Conservation (phyloP, 768 basidiomycete genomes). For the Rhizopogon vesiculosus region DNA sequence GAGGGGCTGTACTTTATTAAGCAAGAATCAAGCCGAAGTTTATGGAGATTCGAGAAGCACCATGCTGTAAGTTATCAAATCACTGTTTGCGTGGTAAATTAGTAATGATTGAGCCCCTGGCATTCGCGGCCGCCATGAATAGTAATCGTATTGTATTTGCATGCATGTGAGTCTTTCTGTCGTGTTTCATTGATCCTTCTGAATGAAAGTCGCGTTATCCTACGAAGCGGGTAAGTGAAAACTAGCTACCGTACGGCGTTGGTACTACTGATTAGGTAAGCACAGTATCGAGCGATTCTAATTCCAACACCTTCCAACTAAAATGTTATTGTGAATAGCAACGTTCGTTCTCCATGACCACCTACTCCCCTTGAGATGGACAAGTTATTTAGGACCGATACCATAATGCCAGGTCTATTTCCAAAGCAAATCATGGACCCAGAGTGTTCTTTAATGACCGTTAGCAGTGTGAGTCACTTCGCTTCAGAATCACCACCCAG, state of each 20-base stretch:
- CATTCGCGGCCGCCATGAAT: conserved; percentile 12
- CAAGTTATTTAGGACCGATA: neutral
- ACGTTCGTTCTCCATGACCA: conserved; percentile 11
- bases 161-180: conserved; percentile 13
- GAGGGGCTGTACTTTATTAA: neutral
- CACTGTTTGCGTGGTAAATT: neutral
- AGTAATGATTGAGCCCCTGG: conserved; percentile 3
- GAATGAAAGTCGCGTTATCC: too few relatives aligned
- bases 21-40: neutral
- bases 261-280: too few relatives aligned
- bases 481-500: too few relatives aligned
- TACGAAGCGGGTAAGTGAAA: too few relatives aligned
- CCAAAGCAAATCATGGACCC: too few relatives aligned
- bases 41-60: conserved; percentile 1
- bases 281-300: too few relatives aligned
- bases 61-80: neutral
- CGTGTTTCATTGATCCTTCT: neutral
- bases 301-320: neutral
- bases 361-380: too few relatives aligned
- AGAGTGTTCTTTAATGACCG: too few relatives aligned
- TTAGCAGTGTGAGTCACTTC: too few relatives aligned
- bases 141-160: conserved; percentile 14
- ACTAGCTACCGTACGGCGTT: too few relatives aligned
- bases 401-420: too few relatives aligned
- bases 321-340: conserved; percentile 8